Conservation (phyloP, 2,329 filamentous ascomycete genomes). For the Pseudogymnoascus sp. region DNA sequence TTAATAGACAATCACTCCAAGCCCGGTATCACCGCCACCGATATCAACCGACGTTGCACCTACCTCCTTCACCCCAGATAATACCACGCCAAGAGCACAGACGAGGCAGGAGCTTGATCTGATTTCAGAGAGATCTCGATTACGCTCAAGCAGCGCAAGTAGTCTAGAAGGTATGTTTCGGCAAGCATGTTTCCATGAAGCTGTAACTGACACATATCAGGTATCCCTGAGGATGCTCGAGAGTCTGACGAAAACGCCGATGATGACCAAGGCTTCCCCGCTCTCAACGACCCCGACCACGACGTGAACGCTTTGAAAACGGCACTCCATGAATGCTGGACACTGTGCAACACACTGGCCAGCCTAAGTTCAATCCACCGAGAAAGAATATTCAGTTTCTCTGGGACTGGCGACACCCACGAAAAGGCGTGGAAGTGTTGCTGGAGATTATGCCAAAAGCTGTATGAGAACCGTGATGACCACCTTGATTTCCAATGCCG, state of each 20-base stretch:
- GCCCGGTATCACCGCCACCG: slow-evolving; percentile 50
- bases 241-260: slow-evolving; percentile 49
- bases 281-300: slow-evolving; percentile 37
- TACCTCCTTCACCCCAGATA: slow-evolving; percentile 57
- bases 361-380: slow-evolving; percentile 78
- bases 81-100: slow-evolving; percentile 74
- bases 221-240: slow-evolving; percentile 31
- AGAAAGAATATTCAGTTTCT: slow-evolving; percentile 68
- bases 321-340: slow-evolving; percentile 86
- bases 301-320: slow-evolving; percentile 64
- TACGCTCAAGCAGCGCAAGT: slow-evolving; percentile 61
- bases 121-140: slow-evolving; percentile 43
- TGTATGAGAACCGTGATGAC: slow-evolving; percentile 76
- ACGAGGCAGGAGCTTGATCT: slow-evolving; percentile 67
- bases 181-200: slow-evolving; percentile 10
- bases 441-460: slow-evolving; percentile 83
- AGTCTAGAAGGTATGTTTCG: slow-evolving; percentile 65
- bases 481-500: slow-evolving; percentile 60
- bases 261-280: slow-evolving; percentile 28
- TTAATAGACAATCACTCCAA: slow-evolving; percentile 22
- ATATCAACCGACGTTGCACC: slow-evolving; percentile 69
- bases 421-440: slow-evolving; percentile 90
- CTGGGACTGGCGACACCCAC: slow-evolving; percentile 64
- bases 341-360: slow-evolving; percentile 82
- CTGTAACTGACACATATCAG: slow-evolving; percentile 25